Conservation (phyloP, 2,329 filamentous ascomycete genomes). For the Exserohilum turcica region DNA sequence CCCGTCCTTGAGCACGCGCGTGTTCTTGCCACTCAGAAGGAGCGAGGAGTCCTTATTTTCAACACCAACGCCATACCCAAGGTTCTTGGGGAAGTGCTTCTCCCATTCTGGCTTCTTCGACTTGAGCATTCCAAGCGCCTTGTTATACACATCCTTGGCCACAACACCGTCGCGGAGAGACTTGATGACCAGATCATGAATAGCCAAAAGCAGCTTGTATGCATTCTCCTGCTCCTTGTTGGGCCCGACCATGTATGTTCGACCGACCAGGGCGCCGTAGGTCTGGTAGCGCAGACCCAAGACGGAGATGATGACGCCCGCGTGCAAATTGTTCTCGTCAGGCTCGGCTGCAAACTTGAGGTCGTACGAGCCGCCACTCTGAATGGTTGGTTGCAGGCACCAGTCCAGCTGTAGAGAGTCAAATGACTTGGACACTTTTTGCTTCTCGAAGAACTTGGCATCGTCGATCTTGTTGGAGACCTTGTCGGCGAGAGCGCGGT, state of each 20-base stretch:
- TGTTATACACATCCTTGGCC: constrained; percentile 89
- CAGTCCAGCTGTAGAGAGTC: constrained; percentile 90
- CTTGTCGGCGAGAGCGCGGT: constrained; percentile 82
- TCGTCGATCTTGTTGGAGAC: constrained; percentile 93
- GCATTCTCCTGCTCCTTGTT: constrained; percentile 94
- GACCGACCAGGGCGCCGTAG: constrained; percentile 88
- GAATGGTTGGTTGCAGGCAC: constrained; percentile 86
- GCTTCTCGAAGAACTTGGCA: constrained; percentile 87
- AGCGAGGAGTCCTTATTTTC: constrained; percentile 86
- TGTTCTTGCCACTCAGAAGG: constrained; percentile 84
- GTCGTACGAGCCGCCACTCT: constrained; percentile 96
- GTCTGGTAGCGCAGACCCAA: constrained; percentile 94
- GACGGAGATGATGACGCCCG: constrained; percentile 90
- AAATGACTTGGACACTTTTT: constrained; percentile 83
- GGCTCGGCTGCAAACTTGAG: constrained; percentile 78
- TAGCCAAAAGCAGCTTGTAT: constrained; percentile 83
- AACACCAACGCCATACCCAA: constrained; percentile 90
- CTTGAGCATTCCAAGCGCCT: constrained; percentile 78
- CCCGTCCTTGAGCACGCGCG: constrained; percentile 82
- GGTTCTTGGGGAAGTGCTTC: constrained; percentile 90
- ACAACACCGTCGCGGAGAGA: constrained; percentile 84
- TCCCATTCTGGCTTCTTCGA: constrained; percentile 94
- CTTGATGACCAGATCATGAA: constrained; percentile 90
- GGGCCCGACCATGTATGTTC: constrained; percentile 95
- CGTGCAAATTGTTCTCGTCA: constrained; percentile 80